A percentile compares a stretch with the other conserved stretches of the same genome.
These are phyloP conservation scores for Mycocentrospora acerina DNA, from an alignment of 2,329 filamentous ascomycete species.

Conservation along the genomic window DNA sequence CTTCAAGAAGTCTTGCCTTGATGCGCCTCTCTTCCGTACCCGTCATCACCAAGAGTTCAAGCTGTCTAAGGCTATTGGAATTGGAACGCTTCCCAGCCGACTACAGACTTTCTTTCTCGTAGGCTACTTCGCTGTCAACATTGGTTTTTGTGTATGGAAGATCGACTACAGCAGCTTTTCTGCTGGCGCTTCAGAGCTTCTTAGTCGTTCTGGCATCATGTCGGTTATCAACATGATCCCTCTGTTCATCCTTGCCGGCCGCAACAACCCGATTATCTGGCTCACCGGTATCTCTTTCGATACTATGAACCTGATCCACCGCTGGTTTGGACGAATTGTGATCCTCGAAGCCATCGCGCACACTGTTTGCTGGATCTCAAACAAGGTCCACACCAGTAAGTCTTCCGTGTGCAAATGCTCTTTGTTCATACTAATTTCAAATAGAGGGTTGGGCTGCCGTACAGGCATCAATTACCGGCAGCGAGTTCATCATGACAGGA, in stretches of 20 bases:
- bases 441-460: constrained; percentile 55
- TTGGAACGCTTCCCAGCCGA: constrained; percentile 53
- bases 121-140: constrained; percentile 52
- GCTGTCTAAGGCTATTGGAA: constrained; percentile 51
- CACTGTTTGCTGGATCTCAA: constrained; percentile 59
- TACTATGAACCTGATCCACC: constrained; percentile 78
- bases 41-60: constrained; percentile 56
- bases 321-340: constrained; percentile 78
- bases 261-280: constrained; percentile 76
- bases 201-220: constrained; percentile 70
- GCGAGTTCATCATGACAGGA: constrained; percentile 60
- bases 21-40: constrained; percentile 50
- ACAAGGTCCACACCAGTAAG: constrained; percentile 44
- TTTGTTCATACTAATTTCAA: constrained; percentile 10
- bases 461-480: constrained; percentile 39
- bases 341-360: constrained; percentile 69
- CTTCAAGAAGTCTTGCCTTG: constrained; percentile 50
- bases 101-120: constrained; percentile 51
- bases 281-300: constrained; percentile 76
- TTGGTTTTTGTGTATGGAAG: constrained; percentile 49
- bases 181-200: constrained; percentile 66
- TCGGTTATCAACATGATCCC: constrained; percentile 77
- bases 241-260: constrained; percentile 70
- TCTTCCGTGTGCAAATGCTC: not conserved
- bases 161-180: constrained; percentile 69